Evolutionary conservation across 805 yeast species (phyloP), one percentile per base, ranked within the genome.

Genomic region (Priceomyces melissophilus): DNA sequence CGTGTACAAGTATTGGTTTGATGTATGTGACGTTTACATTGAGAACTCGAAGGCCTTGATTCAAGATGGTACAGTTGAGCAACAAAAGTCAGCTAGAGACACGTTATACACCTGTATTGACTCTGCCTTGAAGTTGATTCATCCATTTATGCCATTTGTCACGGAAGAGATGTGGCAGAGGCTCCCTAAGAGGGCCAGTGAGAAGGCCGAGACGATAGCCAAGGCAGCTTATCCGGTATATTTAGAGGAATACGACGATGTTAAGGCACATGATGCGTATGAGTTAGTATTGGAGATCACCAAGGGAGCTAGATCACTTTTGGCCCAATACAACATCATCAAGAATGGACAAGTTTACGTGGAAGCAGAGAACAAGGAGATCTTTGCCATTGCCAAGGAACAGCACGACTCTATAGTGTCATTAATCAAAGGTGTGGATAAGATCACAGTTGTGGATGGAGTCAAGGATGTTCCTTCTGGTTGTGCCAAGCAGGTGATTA

Each of bases 131-230:
- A 83, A 77, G 62, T 62, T 93, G 71, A 93, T 91, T 53, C 98
- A 91, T 62, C 99, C 99, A 63, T 93, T 88, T 75, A 93, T 93
- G 99, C 99, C 99, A 30, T 93, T 80, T 62, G 73, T 93, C 52
- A 84, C 98, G 36, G 99, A 93, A 69, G 99, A 93, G 75, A 80
- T 93, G 87, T 93, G 97, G 97, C 99, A 93, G 73, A 87, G 98
- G 69, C 73, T 93, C 58, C 98, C 98, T 55, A 84, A 85, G 58
- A 82, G 96, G 61, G 76, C 79, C 6, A 69, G 81, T 40, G 96
- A 87, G 55, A 66, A 67, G 15, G 72, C 88, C 20, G 70, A 65
- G 38, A 76, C 96, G 14, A 88, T 93, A 61, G 82, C 81, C 38
- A 79, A 79, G 59, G 95, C 96, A 32, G 53, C 73, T 37, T 93